These are phyloP conservation scores for Nematodospora anomalae DNA, from an alignment of 1,139 yeast genomes.

Conservation along the genomic window DNA sequence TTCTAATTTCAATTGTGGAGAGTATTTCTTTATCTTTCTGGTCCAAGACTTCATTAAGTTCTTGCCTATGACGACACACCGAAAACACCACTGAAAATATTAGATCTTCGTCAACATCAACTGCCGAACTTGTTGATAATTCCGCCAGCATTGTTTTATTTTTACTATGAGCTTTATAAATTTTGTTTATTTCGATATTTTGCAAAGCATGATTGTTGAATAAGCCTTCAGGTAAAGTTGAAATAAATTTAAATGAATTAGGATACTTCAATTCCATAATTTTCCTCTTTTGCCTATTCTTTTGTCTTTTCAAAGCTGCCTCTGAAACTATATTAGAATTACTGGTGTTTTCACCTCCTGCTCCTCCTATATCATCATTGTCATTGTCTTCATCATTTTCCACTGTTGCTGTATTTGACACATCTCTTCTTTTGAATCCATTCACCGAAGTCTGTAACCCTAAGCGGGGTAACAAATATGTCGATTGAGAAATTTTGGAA, in stretches of 20 bases:
- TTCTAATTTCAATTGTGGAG: conserved; percentile 40
- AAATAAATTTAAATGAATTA: conserved; percentile 33
- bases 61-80: conserved; percentile 25
- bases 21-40: conserved; percentile 8
- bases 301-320: conserved; percentile 35
- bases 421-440: conserved; percentile 34
- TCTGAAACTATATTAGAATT: conserved; percentile 24
- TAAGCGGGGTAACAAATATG: conserved; percentile 43
- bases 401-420: conserved; percentile 11
- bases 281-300: conserved; percentile 30
- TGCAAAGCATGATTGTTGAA: conserved; percentile 36
- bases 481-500: conserved; percentile 41
- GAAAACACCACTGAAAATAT: conserved; percentile 38
- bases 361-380: conserved; percentile 42
- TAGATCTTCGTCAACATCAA: conserved; percentile 42
- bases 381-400: conserved; percentile 37
- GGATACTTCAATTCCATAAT: conserved; percentile 42
- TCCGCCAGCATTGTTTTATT: conserved; percentile 24
- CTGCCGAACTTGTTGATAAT: conserved; percentile 24
- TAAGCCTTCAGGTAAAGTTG: conserved; percentile 37
- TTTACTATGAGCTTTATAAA: conserved; percentile 20
- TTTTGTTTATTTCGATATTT: conserved; percentile 31
- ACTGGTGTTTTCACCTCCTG: conserved; percentile 22
- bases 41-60: conserved; percentile 10
- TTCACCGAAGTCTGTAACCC: conserved; percentile 52